Percentiles rank a stretch among this genome's conserved stretches.
These are phyloP conservation scores for Phaseolus lunatus DNA, from an alignment of 306 rosid genomes.

Conservation along the genomic window DNA sequence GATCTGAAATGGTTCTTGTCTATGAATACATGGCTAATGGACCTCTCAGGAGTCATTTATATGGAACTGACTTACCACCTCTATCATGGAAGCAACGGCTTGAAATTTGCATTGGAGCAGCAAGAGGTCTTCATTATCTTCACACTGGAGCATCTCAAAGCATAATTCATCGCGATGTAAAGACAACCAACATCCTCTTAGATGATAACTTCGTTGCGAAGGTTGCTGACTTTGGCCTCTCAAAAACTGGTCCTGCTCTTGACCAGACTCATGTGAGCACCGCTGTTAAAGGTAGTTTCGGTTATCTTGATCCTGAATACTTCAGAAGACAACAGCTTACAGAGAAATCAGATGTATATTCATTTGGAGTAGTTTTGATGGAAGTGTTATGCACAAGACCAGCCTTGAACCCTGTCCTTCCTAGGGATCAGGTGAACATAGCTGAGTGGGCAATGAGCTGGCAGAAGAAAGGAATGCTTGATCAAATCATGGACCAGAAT, in stretches of 20 bases:
- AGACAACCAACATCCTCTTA: slow-evolving; percentile 96
- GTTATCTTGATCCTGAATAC: slow-evolving; percentile 98
- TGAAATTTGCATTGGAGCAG: slow-evolving; percentile 96
- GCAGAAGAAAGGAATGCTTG: slow-evolving; percentile 98
- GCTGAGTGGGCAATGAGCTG: slow-evolving; percentile 99
- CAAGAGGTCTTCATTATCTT: slow-evolving; percentile 96
- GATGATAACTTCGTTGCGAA: slow-evolving; percentile 92
- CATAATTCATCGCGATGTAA: slow-evolving; percentile 95
- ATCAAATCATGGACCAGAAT: slow-evolving; percentile 91
- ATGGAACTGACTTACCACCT: slow-evolving; percentile 84
- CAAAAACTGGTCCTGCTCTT: slow-evolving; percentile 93
- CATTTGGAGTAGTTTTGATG: slow-evolving; percentile 95
- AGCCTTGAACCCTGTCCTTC: slow-evolving; percentile 94
- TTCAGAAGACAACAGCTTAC: slow-evolving; percentile 97
- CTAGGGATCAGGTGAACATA: slow-evolving; percentile 93
- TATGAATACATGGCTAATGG: slow-evolving; percentile 99
- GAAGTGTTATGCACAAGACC: slow-evolving; percentile 98
- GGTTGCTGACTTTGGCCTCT: slow-evolving; percentile 98
- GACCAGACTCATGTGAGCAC: slow-evolving; percentile 99
- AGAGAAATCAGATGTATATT: slow-evolving; percentile 96
- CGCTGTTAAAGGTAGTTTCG: slow-evolving; percentile 97
- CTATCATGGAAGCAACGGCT: slow-evolving; percentile 92
- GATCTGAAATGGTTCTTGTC: slow-evolving; percentile 95
- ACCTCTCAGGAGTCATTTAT: slow-evolving; percentile 92
- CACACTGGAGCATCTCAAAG: slow-evolving; percentile 96